Base-by-base conservation (phyloP, 2,329 filamentous ascomycete genomes). In the Coleophoma cylindrospora region DNA sequence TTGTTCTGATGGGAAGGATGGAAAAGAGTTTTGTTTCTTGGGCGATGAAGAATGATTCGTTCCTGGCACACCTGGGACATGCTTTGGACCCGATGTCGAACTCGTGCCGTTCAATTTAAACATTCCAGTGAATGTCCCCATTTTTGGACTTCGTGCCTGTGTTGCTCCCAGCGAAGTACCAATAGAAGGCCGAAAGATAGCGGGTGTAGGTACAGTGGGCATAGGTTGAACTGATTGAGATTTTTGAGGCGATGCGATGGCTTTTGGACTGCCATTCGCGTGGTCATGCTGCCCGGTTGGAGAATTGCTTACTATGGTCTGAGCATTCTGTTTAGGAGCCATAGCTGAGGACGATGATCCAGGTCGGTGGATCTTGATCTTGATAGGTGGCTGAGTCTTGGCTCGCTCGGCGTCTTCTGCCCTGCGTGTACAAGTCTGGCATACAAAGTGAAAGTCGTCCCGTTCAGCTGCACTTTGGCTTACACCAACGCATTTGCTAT, bases 401-500 rank as follows among this genome's bases (percentile, higher is more conserved):
- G 81, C 80, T 53, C 57, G 74, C 52, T 76, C 80, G 15, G 76
- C 74, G 48, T 82, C 80, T 58, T 86, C 76, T 54, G 83, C 80
- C 51, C 82, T 84, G 14, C 78, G 82, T 59, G 81, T 83, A 72
- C 94, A 99, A 44, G 86, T 83, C 34, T 73, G 73, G 70, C 92
- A 97, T 56, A 96, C 69, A 63, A 96, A 96, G 54, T 89, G 84
- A 62, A 97, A 97, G 57, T 95, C 88, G 1, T 89, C 83, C 43
- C 84, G 77, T 56, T 96, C 92, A 1, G 91, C 91, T 54, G 91
- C 87, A 52, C 79, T 73, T 60, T 95, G 81, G 43, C 80, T 79
- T 55, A 97, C 87, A 38, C 85, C 86, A 52, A 96, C 80, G 64
- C 94, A 99, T 61, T 87, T 89, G 74, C 91, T 95, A 65, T 99